Base-by-base conservation (phyloP, 495 filamentous ascomycete species). In the Aspergillus avenaceus region DNA sequence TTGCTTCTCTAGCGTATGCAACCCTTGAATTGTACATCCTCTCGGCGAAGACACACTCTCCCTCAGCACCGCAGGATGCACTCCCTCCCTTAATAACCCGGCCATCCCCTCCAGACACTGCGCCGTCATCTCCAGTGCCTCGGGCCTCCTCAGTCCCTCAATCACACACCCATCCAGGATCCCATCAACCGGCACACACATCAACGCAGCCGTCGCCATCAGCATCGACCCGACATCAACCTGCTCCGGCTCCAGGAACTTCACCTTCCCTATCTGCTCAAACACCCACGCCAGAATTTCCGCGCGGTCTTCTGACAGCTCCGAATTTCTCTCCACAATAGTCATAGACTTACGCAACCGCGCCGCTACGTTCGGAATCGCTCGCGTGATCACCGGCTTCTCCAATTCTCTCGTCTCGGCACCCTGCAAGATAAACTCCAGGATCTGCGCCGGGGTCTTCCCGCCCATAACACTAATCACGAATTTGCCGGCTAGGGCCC, bases 381-480 rank as follows among this genome's bases (percentile, higher is more conserved):
- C 70, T 29, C 64, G 62, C 14, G 67, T 59, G 8, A 73, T 47
- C 2, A 52, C 38, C n/a, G 64, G 64, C 0, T 34, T 28, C 23
- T 12, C 18, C 19, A 4, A 8, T 18, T 5, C 26, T 1, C 27
- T 16, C 24, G 27, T 27, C 1, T 12, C 14, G n/a, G 34, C 2
- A 25, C 47, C 66, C 0, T 70, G 70, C 46, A 82, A 79, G 1
- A 95, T 65, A n/a, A 76, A 74, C 4, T 63, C 60, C 49, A 80
- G 73, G 24, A 96, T 78, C 53, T 90, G 79, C 12, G 74, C 41
- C 0, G 81, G 79, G 0, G 83, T 78, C 5, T 92, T 83, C n/a
- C 91, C 91, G 1, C 89, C 91, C 34, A 89, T 78, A 47, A 96
- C 89, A 59, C 81, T 86, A 55, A 97, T 87, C 5, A 97, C 70